A percentile compares a stretch with the other conserved stretches of the same genome.
Evolutionary conservation across 2,329 filamentous ascomycete species (phyloP).

Genomic region (Cryoendolithus antarcticus): DNA sequence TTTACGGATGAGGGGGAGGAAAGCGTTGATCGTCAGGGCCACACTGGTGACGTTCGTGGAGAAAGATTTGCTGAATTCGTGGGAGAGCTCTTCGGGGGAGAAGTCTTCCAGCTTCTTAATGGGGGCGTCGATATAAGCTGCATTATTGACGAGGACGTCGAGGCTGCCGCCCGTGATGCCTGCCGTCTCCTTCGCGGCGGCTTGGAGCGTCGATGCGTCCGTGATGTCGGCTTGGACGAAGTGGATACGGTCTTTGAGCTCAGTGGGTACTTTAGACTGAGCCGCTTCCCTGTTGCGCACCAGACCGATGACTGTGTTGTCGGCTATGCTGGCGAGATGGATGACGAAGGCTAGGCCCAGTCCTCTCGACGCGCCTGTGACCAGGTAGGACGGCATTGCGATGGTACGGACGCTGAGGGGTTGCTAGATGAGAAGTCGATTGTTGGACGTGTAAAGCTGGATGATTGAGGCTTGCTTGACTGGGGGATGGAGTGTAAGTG

Average conservation of each 20-base stretch:
- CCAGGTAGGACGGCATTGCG: constrained; percentile 21
- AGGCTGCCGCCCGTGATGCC: constrained; percentile 16
- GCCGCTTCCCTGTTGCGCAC: constrained; percentile 21
- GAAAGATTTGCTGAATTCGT: constrained; percentile 10
- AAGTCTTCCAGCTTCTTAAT: constrained; percentile 12
- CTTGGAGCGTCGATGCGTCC: constrained; percentile 28
- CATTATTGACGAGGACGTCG: constrained; percentile 24
- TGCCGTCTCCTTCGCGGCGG: constrained; percentile 11
- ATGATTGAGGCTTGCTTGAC: too few species aligned
- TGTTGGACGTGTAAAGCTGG: too few species aligned
- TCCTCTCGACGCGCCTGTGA: constrained; percentile 23
- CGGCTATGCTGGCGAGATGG: constrained; percentile 17
- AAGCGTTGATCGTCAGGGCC: constrained; percentile 14
- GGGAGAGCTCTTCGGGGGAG: constrained; percentile 8
- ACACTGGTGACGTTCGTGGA: constrained; percentile 18
- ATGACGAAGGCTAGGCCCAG: constrained; percentile 23
- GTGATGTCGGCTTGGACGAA: constrained; percentile 36
- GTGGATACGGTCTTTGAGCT: constrained; percentile 29
- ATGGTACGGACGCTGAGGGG: not conserved
- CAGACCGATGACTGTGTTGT: constrained; percentile 23
- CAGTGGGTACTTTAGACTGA: constrained; percentile 10
- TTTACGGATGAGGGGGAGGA: constrained; percentile 17
- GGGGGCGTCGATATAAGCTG: constrained; percentile 11
- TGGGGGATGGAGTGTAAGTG: too few species aligned
- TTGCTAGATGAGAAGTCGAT: too few species aligned